Conservation (phyloP, 441 rosid species). For the Populus hybrid region DNA sequence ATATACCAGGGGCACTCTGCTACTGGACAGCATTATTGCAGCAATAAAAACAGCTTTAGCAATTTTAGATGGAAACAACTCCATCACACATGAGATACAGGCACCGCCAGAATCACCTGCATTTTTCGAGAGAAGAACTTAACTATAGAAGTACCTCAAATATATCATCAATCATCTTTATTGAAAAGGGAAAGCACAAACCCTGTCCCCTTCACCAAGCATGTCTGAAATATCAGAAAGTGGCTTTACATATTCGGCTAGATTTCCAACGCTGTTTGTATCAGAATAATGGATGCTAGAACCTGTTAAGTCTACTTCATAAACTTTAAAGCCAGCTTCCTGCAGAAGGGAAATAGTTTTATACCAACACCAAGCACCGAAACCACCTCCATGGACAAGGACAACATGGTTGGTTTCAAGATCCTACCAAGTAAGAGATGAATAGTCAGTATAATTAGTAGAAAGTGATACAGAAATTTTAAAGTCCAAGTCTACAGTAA, state of each 20-base stretch:
- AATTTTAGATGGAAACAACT: conserved; percentile 64
- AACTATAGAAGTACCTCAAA: not conserved
- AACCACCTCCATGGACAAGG: conserved; percentile 98
- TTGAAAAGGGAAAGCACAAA: conserved; percentile 9
- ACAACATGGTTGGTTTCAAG: too few relatives aligned
- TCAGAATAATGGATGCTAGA: conserved; percentile 66
- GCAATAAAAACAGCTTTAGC: conserved; percentile 72
- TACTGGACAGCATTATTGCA: conserved; percentile 66
- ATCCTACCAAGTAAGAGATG: too few relatives aligned
- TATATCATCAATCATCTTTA: not conserved
- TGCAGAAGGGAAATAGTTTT: conserved; percentile 76
- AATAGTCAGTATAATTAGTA: too few relatives aligned
- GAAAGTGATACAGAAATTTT: too few relatives aligned
- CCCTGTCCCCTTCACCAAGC: conserved; percentile 66
- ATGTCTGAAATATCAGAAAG: conserved; percentile 57
- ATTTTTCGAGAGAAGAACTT: not conserved
- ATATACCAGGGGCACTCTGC: conserved; percentile 62
- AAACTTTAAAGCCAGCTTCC: conserved; percentile 70
- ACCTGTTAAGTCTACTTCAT: conserved; percentile 75
- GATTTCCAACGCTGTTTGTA: conserved; percentile 50
- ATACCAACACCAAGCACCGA: conserved; percentile 98
- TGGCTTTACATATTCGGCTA: conserved; percentile 72
- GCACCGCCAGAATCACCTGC: conserved; percentile 89
- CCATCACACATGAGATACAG: conserved; percentile 76
- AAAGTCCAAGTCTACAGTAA: too few relatives aligned